These are phyloP conservation scores for Shiraia bambusicola DNA, from an alignment of 2,329 filamentous ascomycete species.

Conservation along the genomic window DNA sequence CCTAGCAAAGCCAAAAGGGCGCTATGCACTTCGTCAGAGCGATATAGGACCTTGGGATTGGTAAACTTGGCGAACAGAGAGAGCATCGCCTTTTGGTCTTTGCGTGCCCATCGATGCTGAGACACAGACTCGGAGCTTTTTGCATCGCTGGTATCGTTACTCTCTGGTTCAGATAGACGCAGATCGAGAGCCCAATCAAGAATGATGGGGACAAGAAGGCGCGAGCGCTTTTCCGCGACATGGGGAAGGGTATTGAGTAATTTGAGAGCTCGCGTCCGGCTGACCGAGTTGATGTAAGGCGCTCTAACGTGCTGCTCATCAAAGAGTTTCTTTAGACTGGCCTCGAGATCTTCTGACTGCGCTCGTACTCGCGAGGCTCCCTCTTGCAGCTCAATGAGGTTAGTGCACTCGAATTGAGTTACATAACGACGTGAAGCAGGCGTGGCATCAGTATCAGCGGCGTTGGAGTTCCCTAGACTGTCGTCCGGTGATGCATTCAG, in stretches of 20 bases:
- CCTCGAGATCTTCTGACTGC: constrained; percentile 28
- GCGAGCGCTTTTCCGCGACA: constrained; percentile 82
- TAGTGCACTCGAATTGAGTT: constrained; percentile 84
- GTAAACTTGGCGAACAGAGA: constrained; percentile 79
- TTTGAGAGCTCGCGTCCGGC: constrained; percentile 76
- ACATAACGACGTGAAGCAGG: constrained; percentile 39
- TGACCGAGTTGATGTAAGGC: constrained; percentile 55
- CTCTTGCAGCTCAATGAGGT: constrained; percentile 58
- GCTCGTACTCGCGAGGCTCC: constrained; percentile 17
- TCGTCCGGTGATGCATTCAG: constrained; percentile 44
- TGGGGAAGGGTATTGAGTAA: constrained; percentile 72
- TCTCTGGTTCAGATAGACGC: constrained; percentile 7
- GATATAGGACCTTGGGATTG: constrained; percentile 83
- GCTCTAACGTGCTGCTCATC: constrained; percentile 62
- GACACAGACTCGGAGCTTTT: constrained; percentile 17
- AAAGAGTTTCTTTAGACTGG: constrained; percentile 65
- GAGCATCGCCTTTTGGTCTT: constrained; percentile 82
- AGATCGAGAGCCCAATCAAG: constrained; percentile 67
- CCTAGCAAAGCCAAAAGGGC: constrained; percentile 74
- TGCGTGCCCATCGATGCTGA: constrained; percentile 62
- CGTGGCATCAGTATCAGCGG: constrained; percentile 7
- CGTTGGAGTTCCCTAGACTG: constrained; percentile 8
- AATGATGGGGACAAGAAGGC: constrained; percentile 81
- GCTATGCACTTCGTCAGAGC: constrained; percentile 71
- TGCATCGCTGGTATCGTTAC: not conserved